Percentiles rank a stretch among this genome's conserved stretches.
These are phyloP conservation scores for Bruguiera parviflora DNA, from an alignment of 345 rosid species.

Conservation along the genomic window DNA sequence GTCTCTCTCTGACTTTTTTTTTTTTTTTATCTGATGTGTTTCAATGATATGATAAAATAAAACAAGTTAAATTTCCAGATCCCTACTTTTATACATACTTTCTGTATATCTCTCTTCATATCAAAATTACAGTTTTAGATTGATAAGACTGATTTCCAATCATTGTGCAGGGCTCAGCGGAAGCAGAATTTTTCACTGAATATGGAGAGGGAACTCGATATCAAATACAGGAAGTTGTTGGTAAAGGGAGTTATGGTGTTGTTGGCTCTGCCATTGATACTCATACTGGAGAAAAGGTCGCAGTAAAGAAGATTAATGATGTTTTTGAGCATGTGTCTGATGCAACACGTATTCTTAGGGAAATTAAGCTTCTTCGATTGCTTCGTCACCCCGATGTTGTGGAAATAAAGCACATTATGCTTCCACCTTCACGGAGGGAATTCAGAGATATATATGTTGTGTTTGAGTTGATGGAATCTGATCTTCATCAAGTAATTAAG, in stretches of 20 bases:
- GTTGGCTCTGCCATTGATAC: slow-evolving; percentile 89
- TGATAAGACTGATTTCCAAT: slow-evolving; percentile 4
- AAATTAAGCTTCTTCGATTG: slow-evolving; percentile 86
- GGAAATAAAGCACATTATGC: slow-evolving; percentile 91
- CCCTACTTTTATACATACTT: background rate
- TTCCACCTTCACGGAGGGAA: slow-evolving; percentile 96
- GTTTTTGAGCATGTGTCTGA: slow-evolving; percentile 98
- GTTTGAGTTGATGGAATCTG: slow-evolving; percentile 98
- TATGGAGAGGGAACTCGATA: slow-evolving; percentile 94
- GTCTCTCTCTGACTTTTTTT: background rate
- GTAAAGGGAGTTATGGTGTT: slow-evolving; percentile 98
- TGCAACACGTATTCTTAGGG: slow-evolving; percentile 92
- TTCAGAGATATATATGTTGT: slow-evolving; percentile 92
- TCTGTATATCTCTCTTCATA: background rate
- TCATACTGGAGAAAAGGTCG: slow-evolving; percentile 82
- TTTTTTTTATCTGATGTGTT: too few relatives aligned
- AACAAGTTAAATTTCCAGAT: background rate
- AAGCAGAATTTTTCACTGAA: slow-evolving; percentile 88
- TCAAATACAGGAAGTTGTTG: slow-evolving; percentile 86
- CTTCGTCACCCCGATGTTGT: slow-evolving; percentile 96
- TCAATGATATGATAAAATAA: background rate
- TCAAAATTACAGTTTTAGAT: background rate
- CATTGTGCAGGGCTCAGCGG: slow-evolving; percentile 49
- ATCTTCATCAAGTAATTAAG: slow-evolving; percentile 94
- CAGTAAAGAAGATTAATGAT: slow-evolving; percentile 92